Evolutionary conservation across 2,329 filamentous ascomycete genomes (phyloP), one percentile per base, ranked within the genome.

Genomic region (Nemania sp.): DNA sequence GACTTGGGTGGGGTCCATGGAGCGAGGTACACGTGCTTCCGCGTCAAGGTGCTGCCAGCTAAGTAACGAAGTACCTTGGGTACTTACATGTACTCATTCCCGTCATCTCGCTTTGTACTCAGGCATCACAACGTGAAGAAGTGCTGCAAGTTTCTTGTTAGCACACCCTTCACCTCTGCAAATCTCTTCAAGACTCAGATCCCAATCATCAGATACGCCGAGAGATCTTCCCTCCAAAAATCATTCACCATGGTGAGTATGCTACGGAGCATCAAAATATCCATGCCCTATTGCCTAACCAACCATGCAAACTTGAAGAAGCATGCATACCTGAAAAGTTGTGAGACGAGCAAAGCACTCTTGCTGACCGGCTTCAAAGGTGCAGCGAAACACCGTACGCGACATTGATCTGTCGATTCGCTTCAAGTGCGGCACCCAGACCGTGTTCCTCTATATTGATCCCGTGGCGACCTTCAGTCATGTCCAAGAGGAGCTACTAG

Each of bases 371-470:
- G 21, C 11, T 10, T 5, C n/a, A 53, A 57, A 70, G 68, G 68
- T 63, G 46, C 58, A 47, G 17, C 63, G 61, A 32, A 54, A 65
- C 20, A 42, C 67, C 17, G 55, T 71, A 17, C 52, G 53, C 10
- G 71, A 72, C 52, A 64, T 66, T 18, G 68, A 73, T 60, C n/a
- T 73, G 63, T 90, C 89, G 10, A 77, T 93, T 57, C 83, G 87
- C 61, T 87, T 93, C 77, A 92, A 91, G 74, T 83, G 90, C 72
- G 87, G 89, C 71, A 85, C 86, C 59, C 84, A 87, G 68, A 92
- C 89, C 3, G 80, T 92, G 65, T 85, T 90, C 68, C 79, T 92
- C 59, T 87, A 90, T 63, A 81, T 89, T 47, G 81, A 86, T 40
- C 77, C 86, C 5, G 76, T 82, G 13, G 81, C 82, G 40, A 75